These are phyloP conservation scores for Lodderomyces oxycetoniae DNA, from an alignment of 1,139 yeast species.

Conservation along the genomic window DNA sequence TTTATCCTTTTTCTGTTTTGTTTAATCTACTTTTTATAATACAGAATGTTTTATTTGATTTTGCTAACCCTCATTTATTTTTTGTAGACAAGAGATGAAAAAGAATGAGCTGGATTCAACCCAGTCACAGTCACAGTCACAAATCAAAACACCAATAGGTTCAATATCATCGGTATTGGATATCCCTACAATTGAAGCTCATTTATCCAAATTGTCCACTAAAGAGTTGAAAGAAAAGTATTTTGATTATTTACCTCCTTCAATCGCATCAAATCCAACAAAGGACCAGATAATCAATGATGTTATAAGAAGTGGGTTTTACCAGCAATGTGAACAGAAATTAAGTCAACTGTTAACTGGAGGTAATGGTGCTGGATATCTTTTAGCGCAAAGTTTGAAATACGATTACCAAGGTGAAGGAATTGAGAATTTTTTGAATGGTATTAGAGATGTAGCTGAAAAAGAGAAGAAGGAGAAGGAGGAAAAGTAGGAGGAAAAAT, in stretches of 20 bases:
- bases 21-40: conserved; percentile 1
- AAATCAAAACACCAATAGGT: conserved; percentile 20
- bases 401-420: conserved; percentile 58
- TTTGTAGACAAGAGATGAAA: conserved; percentile 1
- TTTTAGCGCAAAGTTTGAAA: conserved; percentile 50
- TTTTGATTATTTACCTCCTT: conserved; percentile 41
- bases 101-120: not conserved
- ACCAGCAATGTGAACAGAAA: conserved; percentile 42
- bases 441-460: conserved; percentile 35
- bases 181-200: conserved; percentile 31
- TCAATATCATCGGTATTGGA: conserved; percentile 41
- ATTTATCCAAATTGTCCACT: conserved; percentile 34
- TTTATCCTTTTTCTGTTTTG: not conserved
- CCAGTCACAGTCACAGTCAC: conserved; percentile 3
- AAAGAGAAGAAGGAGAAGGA: conserved; percentile 17
- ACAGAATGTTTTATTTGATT: not conserved
- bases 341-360: conserved; percentile 41
- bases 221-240: conserved; percentile 36
- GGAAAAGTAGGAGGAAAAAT: conserved; percentile 7
- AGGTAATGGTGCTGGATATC: conserved; percentile 46
- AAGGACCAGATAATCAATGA: conserved; percentile 35
- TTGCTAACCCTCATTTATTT: conserved; percentile 2
- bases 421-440: conserved; percentile 47
- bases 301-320: conserved; percentile 51
- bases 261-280: conserved; percentile 30